phyloP scores from a whole-genome alignment of 2,329 filamentous ascomycete genomes.

The Talaromyces pinophilus region DNA sequence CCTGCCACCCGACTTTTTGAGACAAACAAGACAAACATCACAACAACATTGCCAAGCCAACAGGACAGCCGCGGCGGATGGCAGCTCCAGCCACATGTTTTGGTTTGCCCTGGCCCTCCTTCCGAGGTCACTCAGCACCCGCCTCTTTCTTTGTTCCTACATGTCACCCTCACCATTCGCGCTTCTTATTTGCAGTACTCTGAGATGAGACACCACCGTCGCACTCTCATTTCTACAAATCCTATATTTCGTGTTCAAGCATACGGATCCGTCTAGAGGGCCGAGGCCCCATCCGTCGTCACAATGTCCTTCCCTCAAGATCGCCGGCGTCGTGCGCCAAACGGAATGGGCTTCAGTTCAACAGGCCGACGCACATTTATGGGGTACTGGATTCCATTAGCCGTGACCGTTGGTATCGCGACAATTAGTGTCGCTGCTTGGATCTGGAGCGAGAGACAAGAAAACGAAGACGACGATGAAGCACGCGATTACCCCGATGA shows the following conservation, averaged over 20 bases:
- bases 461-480: conserved; percentile 68
- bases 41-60: conserved; percentile 26
- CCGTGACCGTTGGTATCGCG: conserved; percentile 82
- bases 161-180: conserved; percentile 23
- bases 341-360: conserved; percentile 45
- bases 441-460: conserved; percentile 87
- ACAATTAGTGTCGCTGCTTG: conserved; percentile 84
- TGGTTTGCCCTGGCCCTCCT: conserved; percentile 24
- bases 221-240: not conserved
- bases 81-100: conserved; percentile 45
- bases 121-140: conserved; percentile 39
- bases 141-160: conserved; percentile 20
- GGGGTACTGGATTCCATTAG: conserved; percentile 85
- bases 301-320: conserved; percentile 46
- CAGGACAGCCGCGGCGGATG: conserved; percentile 27
- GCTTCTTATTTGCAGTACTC: conserved; percentile 11
- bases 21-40: conserved; percentile 36
- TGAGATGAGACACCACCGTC: conserved; percentile 9
- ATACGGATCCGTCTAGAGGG: conserved; percentile 9
- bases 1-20: conserved; percentile 29
- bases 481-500: conserved; percentile 39
- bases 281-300: conserved; percentile 26
- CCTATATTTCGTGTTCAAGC: conserved; percentile 25
- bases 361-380: conserved; percentile 45
- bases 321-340: conserved; percentile 37